Evolutionary conservation across 352 stramenopile species (phyloP), one percentile per base, ranked within the genome.

Genomic region (Globisporangium paroecandrum): DNA sequence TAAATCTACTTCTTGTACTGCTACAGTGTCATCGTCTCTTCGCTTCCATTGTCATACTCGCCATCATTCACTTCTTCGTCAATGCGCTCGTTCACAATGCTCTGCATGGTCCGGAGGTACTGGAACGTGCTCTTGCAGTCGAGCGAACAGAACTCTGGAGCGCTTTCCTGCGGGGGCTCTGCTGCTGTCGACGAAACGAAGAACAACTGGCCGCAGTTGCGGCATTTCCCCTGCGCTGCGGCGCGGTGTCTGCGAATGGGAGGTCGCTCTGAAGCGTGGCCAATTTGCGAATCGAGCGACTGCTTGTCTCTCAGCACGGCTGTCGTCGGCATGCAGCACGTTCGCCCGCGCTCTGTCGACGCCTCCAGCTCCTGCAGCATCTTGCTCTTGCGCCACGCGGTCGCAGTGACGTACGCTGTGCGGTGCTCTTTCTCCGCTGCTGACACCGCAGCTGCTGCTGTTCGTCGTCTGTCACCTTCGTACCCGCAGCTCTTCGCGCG

Each of bases 71-170:
- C 57, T 41, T 65, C 49, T 20, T 66, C 65, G 36, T 66, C 59
- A 18, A 70, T 63, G 58, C 62, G 68, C 38, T 70, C 61, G 64
- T 84, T 77, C 58, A 85, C 73, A 10, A 71, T 32, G 32, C 76
- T 55, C 58, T 91, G 83, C 29, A 91, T 62, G 4, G 73, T 46
- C 9, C 61, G 59, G 7, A 74, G 74, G 67, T 89, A 91, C 61
- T 87, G 72, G 58, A 77, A 85, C 22, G 77, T 80, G 70, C 73
- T 90, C 65, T 81, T 74, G 69, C 83, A 91, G 75, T 91, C 83
- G 38, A 83, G 78, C 53, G 77, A 79, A 63, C 83, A 91, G 68
- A 84, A 91, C 8, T 60, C 61, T 15, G 58, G 65, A 24, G 67
- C 4, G 41, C 6, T n/a, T 27, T 62, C 58, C 34, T 64, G 58